Base-by-base conservation (phyloP, 192 early-diverging fungal species). In the Funneliformis mosseae region DNA sequence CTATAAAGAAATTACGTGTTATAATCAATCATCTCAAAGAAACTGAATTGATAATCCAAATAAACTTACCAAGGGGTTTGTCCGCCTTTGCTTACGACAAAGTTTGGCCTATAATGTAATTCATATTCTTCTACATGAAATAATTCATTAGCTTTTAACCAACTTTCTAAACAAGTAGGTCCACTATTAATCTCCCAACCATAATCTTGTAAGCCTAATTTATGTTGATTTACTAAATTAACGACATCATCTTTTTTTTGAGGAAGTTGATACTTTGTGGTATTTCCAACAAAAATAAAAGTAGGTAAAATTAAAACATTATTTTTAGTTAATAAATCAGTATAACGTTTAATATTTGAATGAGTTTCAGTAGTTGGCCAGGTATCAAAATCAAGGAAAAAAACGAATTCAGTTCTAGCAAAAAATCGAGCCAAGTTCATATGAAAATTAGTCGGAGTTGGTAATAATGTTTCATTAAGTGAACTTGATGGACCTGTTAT, bases 71-170 rank as follows among this genome's bases (percentile, higher is more conserved):
- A 91, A 42, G 87, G 81, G n/a, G 48, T 45, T 64, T 84, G 86
- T 59, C 83, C 84, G 9, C 84, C 84, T 68, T 86, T 86, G 46
- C 85, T 87, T 33, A 84, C 70, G 27, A 91, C 78, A 10, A 91
- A 88, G 9, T 88, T 86, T 21, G 90, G 90, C 38, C 84, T 83
- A 78, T 89, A 91, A 67, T 88, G 89, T n/a, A 88, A 84, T 64
- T 91, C 90, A 67, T 89, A 91, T 45, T 88, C 85, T 48, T 88
- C 83, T 10, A 89, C 83, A 0, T 82, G 76, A 61, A 87, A 89
- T 28, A 88, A 43, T 8, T 80, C 74, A 4, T 80, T 76, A 12
- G 82, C 84, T 12, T 81, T 81, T 4, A 80, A 84, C 88, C 88
- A 91, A 38, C 68, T 79, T 16, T 84, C 84, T 72, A 81, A 83